phyloP scores from a whole-genome alignment of 495 filamentous ascomycete species.

The Tuber indicum region DNA sequence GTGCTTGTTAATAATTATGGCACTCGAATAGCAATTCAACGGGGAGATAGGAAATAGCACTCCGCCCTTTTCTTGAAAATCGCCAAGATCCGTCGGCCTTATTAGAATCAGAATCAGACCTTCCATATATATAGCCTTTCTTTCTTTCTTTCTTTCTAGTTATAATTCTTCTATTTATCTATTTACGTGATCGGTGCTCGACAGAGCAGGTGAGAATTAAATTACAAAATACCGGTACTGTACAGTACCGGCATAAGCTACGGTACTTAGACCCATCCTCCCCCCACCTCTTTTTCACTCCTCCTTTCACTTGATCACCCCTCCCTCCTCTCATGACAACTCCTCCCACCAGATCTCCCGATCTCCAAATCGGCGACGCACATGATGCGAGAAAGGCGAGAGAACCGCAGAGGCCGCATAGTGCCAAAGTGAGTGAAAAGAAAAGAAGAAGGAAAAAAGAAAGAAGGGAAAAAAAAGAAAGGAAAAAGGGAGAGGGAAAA shows the following conservation, averaged over 20 bases:
- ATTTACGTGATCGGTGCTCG: neutral
- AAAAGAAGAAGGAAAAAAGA: constrained; percentile 10
- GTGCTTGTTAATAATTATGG: neutral
- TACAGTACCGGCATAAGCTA: neutral
- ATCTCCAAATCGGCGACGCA: neutral
- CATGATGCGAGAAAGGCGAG: neutral
- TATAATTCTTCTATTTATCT: neutral
- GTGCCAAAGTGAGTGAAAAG: neutral
- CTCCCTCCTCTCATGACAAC: neutral
- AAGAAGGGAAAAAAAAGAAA: constrained; percentile 22
- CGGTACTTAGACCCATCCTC: neutral
- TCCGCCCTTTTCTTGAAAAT: neutral
- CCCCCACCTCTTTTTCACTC: neutral
- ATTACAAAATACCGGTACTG: neutral
- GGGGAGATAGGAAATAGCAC: neutral
- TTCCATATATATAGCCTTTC: neutral
- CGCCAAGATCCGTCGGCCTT: neutral
- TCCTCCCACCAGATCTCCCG: neutral
- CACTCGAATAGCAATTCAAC: neutral
- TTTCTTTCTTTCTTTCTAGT: neutral
- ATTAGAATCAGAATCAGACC: neutral
- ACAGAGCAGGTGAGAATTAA: neutral
- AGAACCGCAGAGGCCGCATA: neutral
- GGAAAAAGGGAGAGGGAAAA: constrained; percentile 12
- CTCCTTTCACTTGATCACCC: neutral